Evolutionary conservation across 2,329 filamentous ascomycete species (phyloP).

Genomic region (Fusarium sp.): DNA sequence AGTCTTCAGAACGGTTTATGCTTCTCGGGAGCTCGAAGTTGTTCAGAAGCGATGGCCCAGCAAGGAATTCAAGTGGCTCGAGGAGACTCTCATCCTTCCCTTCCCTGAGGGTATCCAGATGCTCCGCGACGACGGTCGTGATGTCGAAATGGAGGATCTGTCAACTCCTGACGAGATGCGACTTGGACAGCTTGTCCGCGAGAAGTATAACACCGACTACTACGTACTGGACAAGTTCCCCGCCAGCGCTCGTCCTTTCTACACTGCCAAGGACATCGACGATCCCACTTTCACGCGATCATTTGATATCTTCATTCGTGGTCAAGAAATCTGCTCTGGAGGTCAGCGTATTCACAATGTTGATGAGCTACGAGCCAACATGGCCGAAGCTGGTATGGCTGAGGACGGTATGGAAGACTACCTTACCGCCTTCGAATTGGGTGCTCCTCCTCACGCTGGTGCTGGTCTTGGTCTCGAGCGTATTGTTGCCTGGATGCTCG

Average conservation of each 20-base stretch:
- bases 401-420: conserved; percentile 91
- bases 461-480: conserved; percentile 92
- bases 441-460: conserved; percentile 88
- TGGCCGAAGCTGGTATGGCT: conserved; percentile 79
- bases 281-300: conserved; percentile 84
- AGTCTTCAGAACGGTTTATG: conserved; percentile 63
- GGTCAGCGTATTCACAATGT: conserved; percentile 93
- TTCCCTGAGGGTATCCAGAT: conserved; percentile 84
- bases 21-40: conserved; percentile 75
- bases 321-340: conserved; percentile 91
- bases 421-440: conserved; percentile 87
- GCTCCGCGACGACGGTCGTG: conserved; percentile 84
- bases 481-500: conserved; percentile 85
- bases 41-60: conserved; percentile 88
- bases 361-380: conserved; percentile 77
- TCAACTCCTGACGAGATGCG: conserved; percentile 88
- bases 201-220: conserved; percentile 90
- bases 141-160: conserved; percentile 79
- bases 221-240: conserved; percentile 97
- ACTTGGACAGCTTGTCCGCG: conserved; percentile 83
- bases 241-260: conserved; percentile 84
- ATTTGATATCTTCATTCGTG: conserved; percentile 93
- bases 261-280: conserved; percentile 84
- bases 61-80: conserved; percentile 86
- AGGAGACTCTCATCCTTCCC: conserved; percentile 83